phyloP scores from a whole-genome alignment of 2,329 filamentous ascomycete genomes.

The Ophiocordyceps unilateralis region DNA sequence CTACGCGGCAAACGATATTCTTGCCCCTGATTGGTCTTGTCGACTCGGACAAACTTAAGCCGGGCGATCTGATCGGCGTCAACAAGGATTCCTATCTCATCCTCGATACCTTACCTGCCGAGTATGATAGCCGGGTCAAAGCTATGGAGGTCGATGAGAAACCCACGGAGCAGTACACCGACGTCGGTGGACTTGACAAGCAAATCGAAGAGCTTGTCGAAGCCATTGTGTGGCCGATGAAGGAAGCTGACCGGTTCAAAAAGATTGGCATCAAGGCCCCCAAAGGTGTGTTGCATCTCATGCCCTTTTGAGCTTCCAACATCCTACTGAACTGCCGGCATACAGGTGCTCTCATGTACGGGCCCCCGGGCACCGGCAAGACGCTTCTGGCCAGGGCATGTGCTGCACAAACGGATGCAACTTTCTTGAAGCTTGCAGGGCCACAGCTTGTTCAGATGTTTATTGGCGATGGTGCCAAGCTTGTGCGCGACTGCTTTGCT shows the following conservation, averaged over 20 bases:
- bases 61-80: conserved; percentile 89
- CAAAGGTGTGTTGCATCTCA: conserved; percentile 56
- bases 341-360: conserved; percentile 91
- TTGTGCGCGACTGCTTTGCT: conserved; percentile 94
- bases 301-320: not conserved
- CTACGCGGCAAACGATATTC: conserved; percentile 96
- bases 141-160: conserved; percentile 99
- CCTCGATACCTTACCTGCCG: conserved; percentile 86
- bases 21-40: conserved; percentile 92
- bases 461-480: conserved; percentile 93
- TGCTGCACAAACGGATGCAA: conserved; percentile 93
- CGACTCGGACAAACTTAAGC: conserved; percentile 87
- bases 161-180: conserved; percentile 95
- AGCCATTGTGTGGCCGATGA: conserved; percentile 99
- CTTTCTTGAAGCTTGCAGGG: conserved; percentile 94
- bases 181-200: conserved; percentile 94
- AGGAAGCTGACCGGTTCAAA: conserved; percentile 97
- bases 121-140: conserved; percentile 97
- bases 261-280: conserved; percentile 99
- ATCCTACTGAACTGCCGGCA: not conserved
- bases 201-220: conserved; percentile 98
- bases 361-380: conserved; percentile 78
- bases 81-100: conserved; percentile 99
- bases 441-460: conserved; percentile 99
- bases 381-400: conserved; percentile 88